Evolutionary conservation across 2,329 filamentous ascomycete genomes (phyloP).

Genomic region (Fusarium decemcellulare): DNA sequence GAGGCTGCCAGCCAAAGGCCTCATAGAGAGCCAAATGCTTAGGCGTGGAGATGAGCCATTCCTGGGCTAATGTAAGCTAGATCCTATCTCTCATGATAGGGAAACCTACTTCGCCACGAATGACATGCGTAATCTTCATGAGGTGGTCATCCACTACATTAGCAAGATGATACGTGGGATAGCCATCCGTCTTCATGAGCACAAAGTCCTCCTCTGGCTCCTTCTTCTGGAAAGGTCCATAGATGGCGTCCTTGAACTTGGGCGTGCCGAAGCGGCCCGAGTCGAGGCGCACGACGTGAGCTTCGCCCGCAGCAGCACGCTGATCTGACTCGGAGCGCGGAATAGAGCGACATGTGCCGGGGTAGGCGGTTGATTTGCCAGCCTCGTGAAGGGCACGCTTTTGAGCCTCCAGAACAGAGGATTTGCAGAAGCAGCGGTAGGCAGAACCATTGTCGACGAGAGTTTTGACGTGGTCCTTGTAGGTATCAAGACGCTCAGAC

Average conservation of each 20-base stretch:
- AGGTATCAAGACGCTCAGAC: conserved; percentile 84
- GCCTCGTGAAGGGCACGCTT: conserved; percentile 73
- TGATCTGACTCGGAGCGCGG: conserved; percentile 77
- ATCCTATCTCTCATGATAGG: not conserved
- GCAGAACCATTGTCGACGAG: conserved; percentile 81
- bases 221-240: conserved; percentile 74
- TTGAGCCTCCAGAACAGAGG: conserved; percentile 77
- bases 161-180: conserved; percentile 96
- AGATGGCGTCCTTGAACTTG: conserved; percentile 83
- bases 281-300: conserved; percentile 84
- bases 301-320: conserved; percentile 77
- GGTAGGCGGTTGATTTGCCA: conserved; percentile 62
- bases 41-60: conserved; percentile 97
- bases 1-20: conserved; percentile 81
- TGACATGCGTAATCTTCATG: conserved; percentile 97
- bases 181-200: conserved; percentile 90
- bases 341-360: conserved; percentile 79
- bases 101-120: conserved; percentile 77
- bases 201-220: conserved; percentile 83
- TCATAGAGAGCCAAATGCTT: conserved; percentile 79
- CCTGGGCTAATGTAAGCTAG: conserved; percentile 59
- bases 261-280: conserved; percentile 69
- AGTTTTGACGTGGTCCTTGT: conserved; percentile 77
- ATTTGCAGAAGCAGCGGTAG: conserved; percentile 93
- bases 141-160: conserved; percentile 97